Conservation (phyloP, 176 grass and related monocot species). For the Zizania latifolia region DNA sequence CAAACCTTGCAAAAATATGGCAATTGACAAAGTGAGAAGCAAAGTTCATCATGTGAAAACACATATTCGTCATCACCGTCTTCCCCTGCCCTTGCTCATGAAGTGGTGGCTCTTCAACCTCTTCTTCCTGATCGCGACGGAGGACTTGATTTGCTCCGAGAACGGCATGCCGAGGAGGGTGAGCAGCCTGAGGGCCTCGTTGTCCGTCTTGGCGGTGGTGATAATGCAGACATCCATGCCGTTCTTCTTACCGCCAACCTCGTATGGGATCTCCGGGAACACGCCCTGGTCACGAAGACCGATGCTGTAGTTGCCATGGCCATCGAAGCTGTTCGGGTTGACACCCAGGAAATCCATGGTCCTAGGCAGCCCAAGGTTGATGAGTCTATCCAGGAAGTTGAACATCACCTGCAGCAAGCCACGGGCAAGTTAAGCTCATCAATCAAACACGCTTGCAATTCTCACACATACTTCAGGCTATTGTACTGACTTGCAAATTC, state of each 20-base stretch:
- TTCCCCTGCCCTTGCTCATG: constrained; percentile 44
- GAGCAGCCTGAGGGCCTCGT: constrained; percentile 55
- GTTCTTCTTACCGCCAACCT: constrained; percentile 74
- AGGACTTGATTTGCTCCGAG: constrained; percentile 39
- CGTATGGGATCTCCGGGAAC: constrained; percentile 83
- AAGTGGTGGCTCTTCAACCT: constrained; percentile 67
- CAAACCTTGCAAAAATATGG: not conserved
- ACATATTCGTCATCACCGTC: constrained; percentile 8
- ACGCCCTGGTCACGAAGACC: constrained; percentile 72
- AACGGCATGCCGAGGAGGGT: constrained; percentile 86
- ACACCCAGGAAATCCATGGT: constrained; percentile 81
- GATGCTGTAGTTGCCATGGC: constrained; percentile 63
- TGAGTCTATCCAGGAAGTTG: constrained; percentile 87
- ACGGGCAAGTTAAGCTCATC: not conserved
- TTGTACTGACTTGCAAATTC: not conserved
- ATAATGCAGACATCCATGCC: constrained; percentile 84
- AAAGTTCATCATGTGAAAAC: not conserved
- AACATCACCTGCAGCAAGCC: constrained; percentile 63
- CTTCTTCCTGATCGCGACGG: constrained; percentile 49
- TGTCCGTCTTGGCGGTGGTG: constrained; percentile 67
- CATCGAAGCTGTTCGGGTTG: constrained; percentile 84
- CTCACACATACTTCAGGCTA: not conserved
- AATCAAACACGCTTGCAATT: not conserved
- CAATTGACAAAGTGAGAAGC: constrained; percentile 20
- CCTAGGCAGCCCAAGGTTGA: constrained; percentile 86